phyloP scores from a whole-genome alignment of 192 early-diverging fungal species.

The Entrophospora sp. region DNA sequence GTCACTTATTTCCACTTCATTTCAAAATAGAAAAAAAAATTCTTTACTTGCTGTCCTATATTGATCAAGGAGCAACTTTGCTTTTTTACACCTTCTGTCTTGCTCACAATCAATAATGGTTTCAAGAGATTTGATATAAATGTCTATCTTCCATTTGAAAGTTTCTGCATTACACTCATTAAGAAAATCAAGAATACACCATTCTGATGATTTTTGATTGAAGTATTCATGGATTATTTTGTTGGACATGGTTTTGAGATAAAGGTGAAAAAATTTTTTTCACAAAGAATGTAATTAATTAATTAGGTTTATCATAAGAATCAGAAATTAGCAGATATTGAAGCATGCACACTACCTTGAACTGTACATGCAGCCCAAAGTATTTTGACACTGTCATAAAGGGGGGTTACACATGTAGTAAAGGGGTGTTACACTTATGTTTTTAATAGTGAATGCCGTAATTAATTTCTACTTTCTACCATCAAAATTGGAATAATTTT shows the following conservation, averaged over 20 bases:
- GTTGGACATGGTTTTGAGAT: neutral
- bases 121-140: conserved; percentile 5
- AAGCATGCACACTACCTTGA: no score
- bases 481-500: no score
- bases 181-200: conserved; percentile 9
- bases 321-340: no score
- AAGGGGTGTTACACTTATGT: no score
- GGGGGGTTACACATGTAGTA: no score
- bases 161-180: neutral
- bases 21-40: neutral
- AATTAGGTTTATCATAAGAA: no score
- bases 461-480: no score
- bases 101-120: neutral
- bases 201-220: neutral
- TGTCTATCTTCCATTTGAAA: conserved; percentile 9
- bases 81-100: neutral
- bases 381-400: no score
- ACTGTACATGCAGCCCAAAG: no score
- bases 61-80: neutral
- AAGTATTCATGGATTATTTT: neutral
- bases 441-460: no score
- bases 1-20: neutral
- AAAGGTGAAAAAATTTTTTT: no score
- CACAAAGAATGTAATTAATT: no score
- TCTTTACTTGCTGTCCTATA: conserved; percentile 12